phyloP scores from a whole-genome alignment of 73 alveolate species.

The Urostyla sp. region DNA sequence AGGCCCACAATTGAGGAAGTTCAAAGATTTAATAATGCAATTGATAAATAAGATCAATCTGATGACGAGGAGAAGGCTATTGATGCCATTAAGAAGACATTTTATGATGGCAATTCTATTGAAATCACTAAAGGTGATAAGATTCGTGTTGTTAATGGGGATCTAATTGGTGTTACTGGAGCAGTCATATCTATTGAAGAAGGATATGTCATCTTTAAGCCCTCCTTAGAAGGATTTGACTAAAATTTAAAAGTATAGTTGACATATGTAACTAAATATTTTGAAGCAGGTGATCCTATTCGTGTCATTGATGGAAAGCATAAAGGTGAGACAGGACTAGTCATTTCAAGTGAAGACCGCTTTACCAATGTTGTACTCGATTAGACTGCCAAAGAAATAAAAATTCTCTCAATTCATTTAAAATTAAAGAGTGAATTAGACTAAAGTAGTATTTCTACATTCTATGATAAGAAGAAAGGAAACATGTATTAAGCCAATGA shows the following conservation, averaged over 20 bases:
- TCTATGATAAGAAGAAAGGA: conserved; percentile 59
- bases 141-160: conserved; percentile 82
- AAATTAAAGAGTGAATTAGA: conserved; percentile 76
- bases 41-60: conserved; percentile 46
- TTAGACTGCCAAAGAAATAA: conserved; percentile 70
- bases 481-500: conserved; percentile 79
- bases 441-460: conserved; percentile 1
- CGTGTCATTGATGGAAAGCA: conserved; percentile 82
- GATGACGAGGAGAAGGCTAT: conserved; percentile 59
- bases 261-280: conserved; percentile 75
- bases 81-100: conserved; percentile 43
- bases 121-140: conserved; percentile 84
- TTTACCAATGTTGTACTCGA: conserved; percentile 76
- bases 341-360: conserved; percentile 61
- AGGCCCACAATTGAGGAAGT: conserved; percentile 84
- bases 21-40: conserved; percentile 51
- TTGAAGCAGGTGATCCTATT: conserved; percentile 88
- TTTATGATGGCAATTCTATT: conserved; percentile 54
- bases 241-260: conserved; percentile 53
- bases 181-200: conserved; percentile 76
- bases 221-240: conserved; percentile 61
- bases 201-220: conserved; percentile 66
- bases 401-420: conserved; percentile 70
- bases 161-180: conserved; percentile 80
- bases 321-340: conserved; percentile 88